These are phyloP conservation scores for Sungouiozyma ichnusensis DNA, from an alignment of 805 yeast species.

Conservation along the genomic window DNA sequence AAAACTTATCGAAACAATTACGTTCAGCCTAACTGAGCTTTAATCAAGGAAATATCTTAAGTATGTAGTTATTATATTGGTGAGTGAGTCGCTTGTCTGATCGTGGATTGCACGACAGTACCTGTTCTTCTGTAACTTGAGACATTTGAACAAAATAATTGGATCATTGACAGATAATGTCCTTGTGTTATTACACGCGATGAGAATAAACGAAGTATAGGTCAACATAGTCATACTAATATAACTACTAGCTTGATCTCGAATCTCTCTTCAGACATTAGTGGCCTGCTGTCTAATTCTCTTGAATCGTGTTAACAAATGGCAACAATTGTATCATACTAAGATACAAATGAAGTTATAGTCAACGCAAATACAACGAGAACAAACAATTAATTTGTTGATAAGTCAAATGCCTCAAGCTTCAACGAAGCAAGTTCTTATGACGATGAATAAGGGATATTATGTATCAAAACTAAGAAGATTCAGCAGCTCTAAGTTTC, in stretches of 20 bases:
- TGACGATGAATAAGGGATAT: background rate
- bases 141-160: background rate
- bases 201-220: background rate
- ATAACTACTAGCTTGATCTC: background rate
- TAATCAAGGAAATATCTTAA: no score
- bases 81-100: no score
- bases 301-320: no score
- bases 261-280: background rate
- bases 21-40: no score
- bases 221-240: background rate
- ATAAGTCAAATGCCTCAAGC: background rate
- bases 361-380: no score
- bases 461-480: conserved; percentile 17
- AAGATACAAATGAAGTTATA: no score
- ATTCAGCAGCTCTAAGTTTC: background rate
- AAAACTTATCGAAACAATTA: no score
- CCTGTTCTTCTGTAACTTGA: background rate
- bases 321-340: no score
- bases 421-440: background rate
- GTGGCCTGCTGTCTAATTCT: background rate
- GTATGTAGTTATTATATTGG: no score
- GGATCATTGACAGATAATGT: background rate
- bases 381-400: background rate
- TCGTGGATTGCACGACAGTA: background rate
- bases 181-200: background rate